These are phyloP conservation scores for Thalassiosira profunda DNA, from an alignment of 108 stramenopile species.

Conservation along the genomic window DNA sequence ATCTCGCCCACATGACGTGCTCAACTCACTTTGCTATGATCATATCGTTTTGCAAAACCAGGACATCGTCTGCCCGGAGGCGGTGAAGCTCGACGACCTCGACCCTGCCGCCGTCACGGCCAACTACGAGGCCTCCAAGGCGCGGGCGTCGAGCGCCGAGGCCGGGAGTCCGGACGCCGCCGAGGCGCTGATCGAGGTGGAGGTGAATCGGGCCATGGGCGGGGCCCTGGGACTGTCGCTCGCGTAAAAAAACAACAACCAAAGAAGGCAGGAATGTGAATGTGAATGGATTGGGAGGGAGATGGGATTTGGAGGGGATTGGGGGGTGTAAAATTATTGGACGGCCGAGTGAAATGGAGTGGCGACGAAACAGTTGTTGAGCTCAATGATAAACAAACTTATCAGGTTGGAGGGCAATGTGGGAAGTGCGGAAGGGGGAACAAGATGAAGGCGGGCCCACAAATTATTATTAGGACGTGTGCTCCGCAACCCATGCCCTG, in stretches of 20 bases:
- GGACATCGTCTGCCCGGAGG: constrained; percentile 97
- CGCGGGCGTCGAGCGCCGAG: constrained; percentile 71
- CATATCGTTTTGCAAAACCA: constrained; percentile 25
- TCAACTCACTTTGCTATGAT: constrained; percentile 11
- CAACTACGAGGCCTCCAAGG: constrained; percentile 85
- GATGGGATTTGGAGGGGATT: too few relatives aligned
- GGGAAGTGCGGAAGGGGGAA: too few relatives aligned
- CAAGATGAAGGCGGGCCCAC: too few relatives aligned
- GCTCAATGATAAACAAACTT: too few relatives aligned
- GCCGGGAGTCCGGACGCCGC: constrained; percentile 88
- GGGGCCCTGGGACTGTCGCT: constrained; percentile 83
- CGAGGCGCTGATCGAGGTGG: constrained; percentile 96
- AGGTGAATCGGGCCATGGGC: constrained; percentile 95
- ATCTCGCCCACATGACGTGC: constrained; percentile 8
- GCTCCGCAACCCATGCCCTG: too few relatives aligned
- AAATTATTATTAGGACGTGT: too few relatives aligned
- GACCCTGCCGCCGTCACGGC: constrained; percentile 82
- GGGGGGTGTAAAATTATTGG: too few relatives aligned
- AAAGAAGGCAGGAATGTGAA: too few relatives aligned
- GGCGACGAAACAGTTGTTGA: too few relatives aligned
- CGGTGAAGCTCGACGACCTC: constrained; percentile 95
- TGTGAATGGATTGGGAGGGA: too few relatives aligned
- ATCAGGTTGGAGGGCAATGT: too few relatives aligned
- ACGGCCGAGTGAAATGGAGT: too few relatives aligned
- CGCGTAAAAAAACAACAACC: constrained; percentile 39